Base-by-base conservation (phyloP, 176 grass and related monocot genomes). In the Oryza rufipogon region DNA sequence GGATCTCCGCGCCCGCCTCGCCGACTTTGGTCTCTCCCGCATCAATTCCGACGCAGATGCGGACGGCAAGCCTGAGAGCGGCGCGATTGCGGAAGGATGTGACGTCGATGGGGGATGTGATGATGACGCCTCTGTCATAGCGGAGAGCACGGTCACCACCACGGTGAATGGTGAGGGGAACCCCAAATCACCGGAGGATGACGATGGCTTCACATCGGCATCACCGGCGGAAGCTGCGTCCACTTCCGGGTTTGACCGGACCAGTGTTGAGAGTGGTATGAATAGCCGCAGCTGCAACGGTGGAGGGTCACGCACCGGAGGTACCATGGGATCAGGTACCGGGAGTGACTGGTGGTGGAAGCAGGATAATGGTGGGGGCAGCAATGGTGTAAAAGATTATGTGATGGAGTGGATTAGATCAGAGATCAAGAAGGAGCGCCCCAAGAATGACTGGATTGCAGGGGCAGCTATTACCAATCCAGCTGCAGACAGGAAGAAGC, bases 391-490 rank as follows among this genome's bases (percentile, higher is more conserved):
- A 1, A 93, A 97, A 74, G 91, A 97, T 68, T 93, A 93, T 72
- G 91, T 97, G 12, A 90, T 93, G 94, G 94, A 97, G 71, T 97
- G 94, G 94, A 97, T 97, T 84, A 77, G 86, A 58, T 97, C 91
- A 5, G 94, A 97, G 76, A 97, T 93, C 83, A 93, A 91, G 87
- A 97, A 93, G 70, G 94, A 97, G 79, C 79, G 85, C 39, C 91
- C 94, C 26, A 93, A 89, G 63, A 88, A 79, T n/a, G 87, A 97
- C 60, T 97, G 91, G 91, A 85, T 86, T 75, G 74, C 80, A 7
- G 86, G 80, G 1, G 60, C 84, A 16, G 75, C 89, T 1, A 69
- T 66, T 8, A 36, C 84, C 34, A 82, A 87, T 28, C 60, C 71
- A 61, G 76, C 81, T 3, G 30, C 66, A 32, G 82, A 89, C 69